Percentiles rank a stretch among this genome's conserved stretches.
phyloP scores from a whole-genome alignment of 1,139 yeast species.

The Geotrichum aggregatum region DNA sequence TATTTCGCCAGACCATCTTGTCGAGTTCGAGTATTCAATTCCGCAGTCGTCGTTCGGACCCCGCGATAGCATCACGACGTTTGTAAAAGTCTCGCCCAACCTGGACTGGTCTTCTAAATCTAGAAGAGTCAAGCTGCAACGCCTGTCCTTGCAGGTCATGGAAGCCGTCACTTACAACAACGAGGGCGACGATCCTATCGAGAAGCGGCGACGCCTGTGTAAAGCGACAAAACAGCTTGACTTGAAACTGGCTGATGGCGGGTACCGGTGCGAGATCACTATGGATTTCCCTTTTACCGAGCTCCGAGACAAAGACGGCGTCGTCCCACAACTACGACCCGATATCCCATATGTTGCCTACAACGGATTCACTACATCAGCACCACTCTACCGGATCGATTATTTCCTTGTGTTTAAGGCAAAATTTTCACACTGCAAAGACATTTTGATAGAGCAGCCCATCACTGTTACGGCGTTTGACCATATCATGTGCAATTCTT shows the following conservation, averaged over 20 bases:
- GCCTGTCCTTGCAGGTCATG: slow-evolving; percentile 38
- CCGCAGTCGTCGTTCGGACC: slow-evolving; percentile 43
- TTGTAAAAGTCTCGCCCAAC: slow-evolving; percentile 37
- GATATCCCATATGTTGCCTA: slow-evolving; percentile 38
- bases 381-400: slow-evolving; percentile 38
- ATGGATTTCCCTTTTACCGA: slow-evolving; percentile 35
- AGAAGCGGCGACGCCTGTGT: slow-evolving; percentile 34
- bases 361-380: slow-evolving; percentile 39
- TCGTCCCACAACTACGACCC: slow-evolving; percentile 36
- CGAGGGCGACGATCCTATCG: slow-evolving; percentile 36
- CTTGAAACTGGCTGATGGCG: slow-evolving; percentile 32
- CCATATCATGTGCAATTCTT: slow-evolving; percentile 38
- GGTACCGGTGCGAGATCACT: slow-evolving; percentile 33
- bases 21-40: slow-evolving; percentile 37
- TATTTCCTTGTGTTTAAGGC: slow-evolving; percentile 39
- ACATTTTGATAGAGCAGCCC: slow-evolving; percentile 40
- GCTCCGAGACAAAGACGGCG: slow-evolving; percentile 32
- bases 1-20: slow-evolving; percentile 39
- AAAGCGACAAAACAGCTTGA: slow-evolving; percentile 35
- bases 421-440: slow-evolving; percentile 40
- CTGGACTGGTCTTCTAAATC: slow-evolving; percentile 39
- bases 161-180: slow-evolving; percentile 37
- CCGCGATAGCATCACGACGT: slow-evolving; percentile 36
- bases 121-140: slow-evolving; percentile 38
- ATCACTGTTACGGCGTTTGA: slow-evolving; percentile 41